phyloP scores from a whole-genome alignment of 768 basidiomycete genomes.

The Tricholoma sp. region DNA sequence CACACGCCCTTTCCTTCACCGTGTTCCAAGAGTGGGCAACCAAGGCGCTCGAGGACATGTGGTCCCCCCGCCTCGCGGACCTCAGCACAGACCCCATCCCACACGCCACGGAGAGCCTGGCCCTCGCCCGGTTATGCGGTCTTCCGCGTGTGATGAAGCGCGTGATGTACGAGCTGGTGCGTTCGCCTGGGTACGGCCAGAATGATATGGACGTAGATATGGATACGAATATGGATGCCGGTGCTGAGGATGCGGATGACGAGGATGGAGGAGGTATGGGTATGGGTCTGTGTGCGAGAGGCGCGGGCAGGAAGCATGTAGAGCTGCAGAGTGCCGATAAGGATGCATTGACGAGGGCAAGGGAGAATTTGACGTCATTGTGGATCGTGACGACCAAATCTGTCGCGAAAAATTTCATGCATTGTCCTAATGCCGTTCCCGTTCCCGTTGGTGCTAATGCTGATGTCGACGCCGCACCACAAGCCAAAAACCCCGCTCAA shows the following conservation, averaged over 20 bases:
- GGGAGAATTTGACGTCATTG: conserved; percentile 9
- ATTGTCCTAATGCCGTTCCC: background rate
- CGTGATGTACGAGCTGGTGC: conserved; percentile 33
- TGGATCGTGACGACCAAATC: conserved; percentile 6
- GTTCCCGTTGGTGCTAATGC: too few relatives aligned
- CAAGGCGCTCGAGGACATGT: conserved; percentile 23
- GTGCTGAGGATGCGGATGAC: background rate
- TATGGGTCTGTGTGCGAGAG: background rate
- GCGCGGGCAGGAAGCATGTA: background rate
- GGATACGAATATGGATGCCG: too few relatives aligned
- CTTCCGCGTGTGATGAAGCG: conserved; percentile 24
- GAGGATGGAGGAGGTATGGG: background rate
- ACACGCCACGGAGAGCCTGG: conserved; percentile 24
- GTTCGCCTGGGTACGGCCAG: conserved; percentile 23
- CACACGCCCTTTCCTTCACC: conserved; percentile 26
- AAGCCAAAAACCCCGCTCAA: background rate
- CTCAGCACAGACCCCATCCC: conserved; percentile 16
- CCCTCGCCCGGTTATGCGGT: conserved; percentile 23
- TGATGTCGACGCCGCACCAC: background rate
- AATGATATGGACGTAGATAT: too few relatives aligned
- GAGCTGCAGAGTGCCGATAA: background rate
- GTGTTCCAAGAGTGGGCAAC: conserved; percentile 23
- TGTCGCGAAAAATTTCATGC: background rate
- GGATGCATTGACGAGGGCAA: conserved; percentile 5
- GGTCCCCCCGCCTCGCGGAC: conserved; percentile 22